Evolutionary conservation across 2,329 filamentous ascomycete genomes (phyloP), one percentile per base, ranked within the genome.

Genomic region (Colletotrichum shisoi): DNA sequence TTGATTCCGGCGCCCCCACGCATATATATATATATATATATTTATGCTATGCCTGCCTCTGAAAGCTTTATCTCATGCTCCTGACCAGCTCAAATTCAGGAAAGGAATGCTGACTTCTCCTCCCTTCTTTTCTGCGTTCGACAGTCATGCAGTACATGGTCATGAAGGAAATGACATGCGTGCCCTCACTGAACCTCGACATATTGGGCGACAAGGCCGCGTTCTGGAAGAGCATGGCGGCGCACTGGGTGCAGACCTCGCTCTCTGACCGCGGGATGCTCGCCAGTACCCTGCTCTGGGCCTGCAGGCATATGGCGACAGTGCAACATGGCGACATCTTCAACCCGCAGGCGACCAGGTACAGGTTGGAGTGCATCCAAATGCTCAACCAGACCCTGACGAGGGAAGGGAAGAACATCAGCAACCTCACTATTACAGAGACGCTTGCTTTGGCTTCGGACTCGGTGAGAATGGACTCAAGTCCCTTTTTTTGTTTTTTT

Each of bases 391-490:
- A 49, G 9, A 63, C 57, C 11, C 27, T 72, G 19, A 40, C 49
- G 3, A 37, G 39, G 7, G 68, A 72, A 27, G 62, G 63, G 13
- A 34, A 39, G 4, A 34, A 46, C 13, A 51, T 68, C 15, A 71
- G 69, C 42, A 69, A 73, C 11, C 34, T 67, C 11, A 73, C 72
- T 6, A 70, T 73, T 15, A 68, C 70, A 1, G 71, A 73, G 45
- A 71, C 63, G 8, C 46, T 72, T n/a, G 67, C 57, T 42, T 45
- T 70, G 15, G 63, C 68, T n/a, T 70, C 69, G 3, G 69, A 70
- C 31, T 53, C 64, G 27, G 69, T 68, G 40, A 63, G 56, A 46
- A n/a, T 34, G 2, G 15, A 24, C 51, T 1, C n/a, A 7, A 7
- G 6, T 37, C 27, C 7, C 4, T 31, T 31, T 31, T 31, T 34